These are phyloP conservation scores for Vigna angularis DNA, from an alignment of 306 rosid species.

Conservation along the genomic window DNA sequence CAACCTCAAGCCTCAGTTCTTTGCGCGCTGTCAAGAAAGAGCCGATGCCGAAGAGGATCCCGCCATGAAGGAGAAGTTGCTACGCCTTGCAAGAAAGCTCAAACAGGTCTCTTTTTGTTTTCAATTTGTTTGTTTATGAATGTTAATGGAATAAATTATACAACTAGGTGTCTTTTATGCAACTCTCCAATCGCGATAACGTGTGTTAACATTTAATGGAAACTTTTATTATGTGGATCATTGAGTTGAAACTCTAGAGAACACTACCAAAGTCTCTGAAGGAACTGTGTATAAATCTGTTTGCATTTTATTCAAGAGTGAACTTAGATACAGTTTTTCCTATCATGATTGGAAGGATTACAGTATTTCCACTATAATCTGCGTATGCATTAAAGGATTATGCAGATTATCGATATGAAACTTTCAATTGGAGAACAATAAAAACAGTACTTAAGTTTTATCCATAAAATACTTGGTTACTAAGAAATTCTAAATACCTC, in stretches of 20 bases:
- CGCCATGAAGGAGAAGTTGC: slow-evolving; percentile 73
- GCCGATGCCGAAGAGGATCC: slow-evolving; percentile 66
- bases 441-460: no score
- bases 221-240: neutral
- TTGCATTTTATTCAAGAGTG: no score
- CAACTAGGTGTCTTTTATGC: neutral
- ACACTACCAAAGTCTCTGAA: neutral
- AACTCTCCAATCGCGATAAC: neutral
- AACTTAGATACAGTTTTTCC: no score
- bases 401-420: no score
- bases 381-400: no score
- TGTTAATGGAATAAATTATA: no score
- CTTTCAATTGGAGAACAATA: no score
- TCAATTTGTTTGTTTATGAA: no score
- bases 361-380: no score
- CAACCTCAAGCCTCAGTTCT: slow-evolving; percentile 81
- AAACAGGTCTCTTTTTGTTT: slow-evolving; percentile 65
- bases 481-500: neutral
- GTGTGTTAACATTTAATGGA: no score
- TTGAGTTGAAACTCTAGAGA: neutral
- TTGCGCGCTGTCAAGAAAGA: slow-evolving; percentile 59
- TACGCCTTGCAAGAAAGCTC: slow-evolving; percentile 82
- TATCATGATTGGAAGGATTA: no score
- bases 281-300: neutral
- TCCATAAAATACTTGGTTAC: neutral